Percentiles rank a stretch among this genome's conserved stretches.
phyloP scores from a whole-genome alignment of 768 basidiomycete genomes.

The Mycena kentingensis region DNA sequence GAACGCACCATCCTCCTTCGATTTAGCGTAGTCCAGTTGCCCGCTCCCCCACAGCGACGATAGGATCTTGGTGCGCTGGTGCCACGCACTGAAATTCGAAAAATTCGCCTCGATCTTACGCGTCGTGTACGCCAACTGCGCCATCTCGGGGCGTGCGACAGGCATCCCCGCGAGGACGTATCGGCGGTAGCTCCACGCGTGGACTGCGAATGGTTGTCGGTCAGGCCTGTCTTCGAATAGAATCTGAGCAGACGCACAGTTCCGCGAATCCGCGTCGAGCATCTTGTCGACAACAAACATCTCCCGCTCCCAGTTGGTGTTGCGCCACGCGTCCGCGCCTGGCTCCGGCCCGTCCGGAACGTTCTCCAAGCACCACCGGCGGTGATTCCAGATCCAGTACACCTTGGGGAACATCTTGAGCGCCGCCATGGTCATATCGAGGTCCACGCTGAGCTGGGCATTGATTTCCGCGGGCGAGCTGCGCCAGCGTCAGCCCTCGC shows the following conservation, averaged over 20 bases:
- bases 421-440: constrained; percentile 77
- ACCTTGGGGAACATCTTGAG: constrained; percentile 90
- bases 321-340: constrained; percentile 67
- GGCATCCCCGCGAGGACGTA: constrained; percentile 79
- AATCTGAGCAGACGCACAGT: constrained; percentile 71
- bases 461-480: constrained; percentile 68
- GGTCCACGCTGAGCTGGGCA: constrained; percentile 65
- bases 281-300: constrained; percentile 88
- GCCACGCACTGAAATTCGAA: constrained; percentile 99
- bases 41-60: constrained; percentile 63
- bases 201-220: constrained; percentile 54
- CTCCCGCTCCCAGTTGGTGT: constrained; percentile 81
- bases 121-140: constrained; percentile 85
- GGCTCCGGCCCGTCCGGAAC: constrained; percentile 72
- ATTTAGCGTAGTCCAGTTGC: constrained; percentile 51
- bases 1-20: constrained; percentile 67
- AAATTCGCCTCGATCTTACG: constrained; percentile 93
- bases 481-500: constrained; percentile 21
- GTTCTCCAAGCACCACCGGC: constrained; percentile 90
- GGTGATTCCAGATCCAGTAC: constrained; percentile 99
- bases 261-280: constrained; percentile 87
- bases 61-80: constrained; percentile 88
- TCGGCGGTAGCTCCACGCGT: constrained; percentile 93
- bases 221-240: background rate
- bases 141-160: constrained; percentile 48